Evolutionary conservation across 371 early-diverging fungal species (phyloP).

Genomic region (Lichtheimia hyalospora): DNA sequence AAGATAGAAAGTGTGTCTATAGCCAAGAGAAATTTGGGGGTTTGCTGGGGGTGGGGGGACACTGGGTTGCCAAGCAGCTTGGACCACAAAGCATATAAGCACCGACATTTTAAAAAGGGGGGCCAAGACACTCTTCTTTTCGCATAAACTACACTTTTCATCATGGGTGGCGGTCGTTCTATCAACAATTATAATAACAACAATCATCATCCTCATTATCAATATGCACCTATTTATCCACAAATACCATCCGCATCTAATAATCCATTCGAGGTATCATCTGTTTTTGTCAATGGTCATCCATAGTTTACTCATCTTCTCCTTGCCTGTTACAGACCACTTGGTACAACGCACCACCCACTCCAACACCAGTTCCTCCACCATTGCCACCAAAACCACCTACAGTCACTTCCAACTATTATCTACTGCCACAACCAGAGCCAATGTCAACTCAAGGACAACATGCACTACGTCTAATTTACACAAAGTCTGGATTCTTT

Average conservation of each 20-base stretch:
- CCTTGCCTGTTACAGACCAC: too few relatives aligned
- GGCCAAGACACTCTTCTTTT: too few relatives aligned
- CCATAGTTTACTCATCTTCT: too few relatives aligned
- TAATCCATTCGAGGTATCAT: too few relatives aligned
- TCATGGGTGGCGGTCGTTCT: conserved; percentile 12
- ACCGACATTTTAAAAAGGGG: not conserved
- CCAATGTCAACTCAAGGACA: not conserved
- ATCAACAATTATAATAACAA: not conserved
- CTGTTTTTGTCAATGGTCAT: too few relatives aligned
- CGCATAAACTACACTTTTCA: not conserved
- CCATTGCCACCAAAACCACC: not conserved
- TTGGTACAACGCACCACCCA: not conserved
- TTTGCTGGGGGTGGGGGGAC: not conserved
- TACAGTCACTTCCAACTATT: not conserved
- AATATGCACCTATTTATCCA: too few relatives aligned
- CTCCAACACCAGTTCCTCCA: not conserved
- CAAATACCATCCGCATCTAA: too few relatives aligned
- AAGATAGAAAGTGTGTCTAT: not conserved
- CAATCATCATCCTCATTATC: not conserved
- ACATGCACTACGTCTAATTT: conserved; percentile 28
- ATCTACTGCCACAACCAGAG: not conserved
- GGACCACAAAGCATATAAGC: not conserved
- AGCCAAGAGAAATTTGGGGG: conserved; percentile 2
- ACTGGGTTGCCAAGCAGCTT: not conserved
- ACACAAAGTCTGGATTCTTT: conserved; percentile 45